Evolutionary conservation across 1,284 basidiomycete genomes (phyloP), one percentile per base, ranked within the genome.

Genomic region (Neolentinus lepideus): DNA sequence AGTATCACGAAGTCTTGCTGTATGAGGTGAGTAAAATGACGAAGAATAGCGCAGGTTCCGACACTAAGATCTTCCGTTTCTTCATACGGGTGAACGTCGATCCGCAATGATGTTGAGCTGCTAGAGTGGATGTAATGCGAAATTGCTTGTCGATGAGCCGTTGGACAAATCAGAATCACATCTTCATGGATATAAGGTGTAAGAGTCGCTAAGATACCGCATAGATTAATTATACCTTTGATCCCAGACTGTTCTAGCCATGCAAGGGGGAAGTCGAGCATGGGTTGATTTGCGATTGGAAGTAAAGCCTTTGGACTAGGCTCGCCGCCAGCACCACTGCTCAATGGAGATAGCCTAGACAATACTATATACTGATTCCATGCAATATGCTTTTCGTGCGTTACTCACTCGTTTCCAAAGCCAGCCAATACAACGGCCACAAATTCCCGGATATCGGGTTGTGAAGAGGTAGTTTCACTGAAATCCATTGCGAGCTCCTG

Each of bases 181-280:
- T 95, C 93, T 96, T 64, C 12, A 29, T 54, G 38, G 33, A 27
- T 56, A 52, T 24, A 57, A 22, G 31, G 53, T 12, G 47, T 25
- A 56, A 57, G 43, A 54, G 52, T 57, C 24, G 57, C 56, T 56
- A 53, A 24, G 48, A 52, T 51, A 52, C 51, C 60, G 51, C 14
- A 19, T 26, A 51, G n/a, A 14, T 25, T 10, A 29, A 66, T 31
- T 74, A 57, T 58, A 90, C 94, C 92, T 74, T 81, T 83, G 38
- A 97, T 83, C 11, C 92, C 91, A 19, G 92, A 85, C 48, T 90
- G 83, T 62, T 96, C 90, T 25, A 97, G 71, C 92, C 94, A 95
- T 27, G 84, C 78, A 21, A 98, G 76, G 6, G 84, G 80, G 63
- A 91, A 90, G 66, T 94, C 90, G 59, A 97, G 77, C 73, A 97